A percentile compares a stretch with the other conserved stretches of the same genome.
These are phyloP conservation scores for Zygosaccharomyces kombuchaensis DNA, from an alignment of 805 yeast genomes.

Conservation along the genomic window DNA sequence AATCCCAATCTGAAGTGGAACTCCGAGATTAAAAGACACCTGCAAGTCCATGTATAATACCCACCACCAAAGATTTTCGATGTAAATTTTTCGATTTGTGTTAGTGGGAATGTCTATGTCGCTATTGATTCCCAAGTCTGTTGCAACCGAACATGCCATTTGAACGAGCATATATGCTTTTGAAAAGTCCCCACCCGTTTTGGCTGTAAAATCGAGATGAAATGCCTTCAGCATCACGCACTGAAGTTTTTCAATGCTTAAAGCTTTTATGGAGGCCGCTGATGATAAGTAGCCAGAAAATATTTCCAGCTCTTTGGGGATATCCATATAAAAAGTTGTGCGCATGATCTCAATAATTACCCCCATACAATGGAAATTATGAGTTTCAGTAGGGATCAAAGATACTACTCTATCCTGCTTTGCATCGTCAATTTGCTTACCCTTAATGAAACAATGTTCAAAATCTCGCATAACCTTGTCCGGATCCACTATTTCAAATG, in stretches of 20 bases:
- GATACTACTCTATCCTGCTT: not conserved
- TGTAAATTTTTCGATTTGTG: not conserved
- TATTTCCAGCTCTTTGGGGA: slow-evolving; percentile 1
- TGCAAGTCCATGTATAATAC: slow-evolving; percentile 3
- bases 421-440: not conserved
- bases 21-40: slow-evolving; percentile 3
- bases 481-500: slow-evolving; percentile 3
- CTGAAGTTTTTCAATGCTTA: slow-evolving; percentile 5
- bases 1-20: not conserved
- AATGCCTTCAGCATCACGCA: not conserved
- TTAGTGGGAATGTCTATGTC: not conserved
- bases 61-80: slow-evolving; percentile 3
- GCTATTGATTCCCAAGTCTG: not conserved
- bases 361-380: slow-evolving; percentile 1
- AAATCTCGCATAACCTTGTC: slow-evolving; percentile 1
- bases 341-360: slow-evolving; percentile 3
- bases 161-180: slow-evolving; percentile 1
- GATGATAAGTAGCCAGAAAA: slow-evolving; percentile 5
- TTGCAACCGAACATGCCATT: slow-evolving; percentile 5
- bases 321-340: not conserved
- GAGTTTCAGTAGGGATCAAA: not conserved
- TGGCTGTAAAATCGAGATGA: slow-evolving; percentile 1
- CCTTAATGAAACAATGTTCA: not conserved
- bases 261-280: not conserved
- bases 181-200: slow-evolving; percentile 5